phyloP scores from a whole-genome alignment of 225 moss, liverwort and hornwort species.

The Thuidium tamariscinum region DNA sequence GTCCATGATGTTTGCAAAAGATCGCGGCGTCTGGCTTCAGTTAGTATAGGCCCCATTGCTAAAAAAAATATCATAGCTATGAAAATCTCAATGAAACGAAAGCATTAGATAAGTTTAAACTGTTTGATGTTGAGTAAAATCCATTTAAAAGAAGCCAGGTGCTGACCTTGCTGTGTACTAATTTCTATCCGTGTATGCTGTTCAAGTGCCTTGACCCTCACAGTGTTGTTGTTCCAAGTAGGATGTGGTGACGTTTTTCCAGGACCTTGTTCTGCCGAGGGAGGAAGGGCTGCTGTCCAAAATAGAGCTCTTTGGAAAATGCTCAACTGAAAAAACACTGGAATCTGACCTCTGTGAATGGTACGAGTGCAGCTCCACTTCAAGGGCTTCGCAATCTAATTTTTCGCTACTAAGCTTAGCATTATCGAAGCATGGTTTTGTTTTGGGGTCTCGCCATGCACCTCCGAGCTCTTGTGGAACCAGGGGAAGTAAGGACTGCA shows the following conservation, averaged over 20 bases:
- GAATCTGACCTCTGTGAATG: slow-evolving; percentile 4
- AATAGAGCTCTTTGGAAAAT: neutral
- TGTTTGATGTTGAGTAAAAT: neutral
- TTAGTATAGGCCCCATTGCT: neutral
- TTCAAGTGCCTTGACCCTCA: neutral
- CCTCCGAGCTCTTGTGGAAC: slow-evolving; percentile 58
- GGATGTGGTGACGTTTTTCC: neutral
- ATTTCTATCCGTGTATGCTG: neutral
- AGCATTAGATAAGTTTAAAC: neutral
- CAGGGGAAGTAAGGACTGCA: slow-evolving; percentile 57
- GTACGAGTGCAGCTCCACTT: neutral
- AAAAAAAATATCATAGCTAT: neutral
- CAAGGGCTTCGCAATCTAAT: neutral
- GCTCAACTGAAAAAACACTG: slow-evolving; percentile 3
- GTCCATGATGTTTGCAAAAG: neutral
- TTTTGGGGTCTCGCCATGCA: slow-evolving; percentile 15
- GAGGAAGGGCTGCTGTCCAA: neutral
- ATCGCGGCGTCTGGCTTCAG: neutral
- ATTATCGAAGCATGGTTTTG: neutral
- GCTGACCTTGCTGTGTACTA: neutral
- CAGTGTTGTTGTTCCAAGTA: neutral
- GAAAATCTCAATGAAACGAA: neutral
- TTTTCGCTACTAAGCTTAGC: neutral
- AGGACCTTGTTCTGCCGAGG: neutral
- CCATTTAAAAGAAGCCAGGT: too few relatives aligned